Base-by-base conservation (phyloP, 805 yeast species). In the Barnettozyma siamensis region DNA sequence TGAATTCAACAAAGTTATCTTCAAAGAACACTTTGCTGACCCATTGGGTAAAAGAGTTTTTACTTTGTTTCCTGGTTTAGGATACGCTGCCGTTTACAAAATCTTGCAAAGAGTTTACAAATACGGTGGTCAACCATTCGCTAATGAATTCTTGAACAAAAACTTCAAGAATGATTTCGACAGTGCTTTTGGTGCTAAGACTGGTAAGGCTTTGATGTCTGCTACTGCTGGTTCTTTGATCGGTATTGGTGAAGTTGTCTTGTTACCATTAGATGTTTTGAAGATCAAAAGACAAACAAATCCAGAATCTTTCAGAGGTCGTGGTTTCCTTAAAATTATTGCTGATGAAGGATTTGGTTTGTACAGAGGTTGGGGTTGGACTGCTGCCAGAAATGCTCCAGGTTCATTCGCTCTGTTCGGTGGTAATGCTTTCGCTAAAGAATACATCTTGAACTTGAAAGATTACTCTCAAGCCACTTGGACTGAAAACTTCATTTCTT, bases 291-390 rank as follows among this genome's bases (percentile, higher is more conserved):
- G 98, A 72, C 99, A 93, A 74, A 93, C 99, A 41, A 93, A 93
- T 73, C 99, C 99, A n/a, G 99, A 91, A 67, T 72, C 98, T n/a
- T 93, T 93, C 78, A 83, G 81, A 66, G 99, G 99, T 55, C 85
- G 99, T 72, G 98, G 99, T 10, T 89, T 93, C 69, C 46, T 89
- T 52, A 83, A 76, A 65, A 87, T 93, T 58, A 62, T 93, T 46
- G 59, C 72, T 42, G 99, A 93, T 61, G 99, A 93, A 69, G 98
- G 99, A 16, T 74, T 88, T 45, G 88, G 93, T 19, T 73, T 93
- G 54, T 93, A 93, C 71, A 76, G 96, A 63, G 99, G 99, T 51
- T 89, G 97, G 95, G 98, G 97, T 44, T 93, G 99, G 99, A 93
- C 99, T 45, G 95, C 95, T 54, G 99, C 99, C 33, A 83, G 99